phyloP scores from a whole-genome alignment of 768 basidiomycete genomes.

The Tylopilus sp. region DNA sequence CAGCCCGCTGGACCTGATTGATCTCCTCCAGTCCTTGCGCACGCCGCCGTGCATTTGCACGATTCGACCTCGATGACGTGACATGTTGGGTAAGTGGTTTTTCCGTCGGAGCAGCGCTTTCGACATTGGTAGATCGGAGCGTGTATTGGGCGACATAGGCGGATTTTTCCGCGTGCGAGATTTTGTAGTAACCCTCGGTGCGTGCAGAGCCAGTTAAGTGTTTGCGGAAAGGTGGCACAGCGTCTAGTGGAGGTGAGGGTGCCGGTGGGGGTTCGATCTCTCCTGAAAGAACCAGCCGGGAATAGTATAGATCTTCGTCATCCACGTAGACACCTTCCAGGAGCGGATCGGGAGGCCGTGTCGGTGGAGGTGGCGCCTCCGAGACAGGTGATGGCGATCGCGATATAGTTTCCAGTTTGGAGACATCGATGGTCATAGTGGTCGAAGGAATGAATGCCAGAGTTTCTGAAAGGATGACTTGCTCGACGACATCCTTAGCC shows the following conservation, averaged over 20 bases:
- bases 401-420: slow-evolving; percentile 41
- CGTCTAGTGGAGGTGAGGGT: slow-evolving; percentile 36
- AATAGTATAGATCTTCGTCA: slow-evolving; percentile 87
- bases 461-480: slow-evolving; percentile 49
- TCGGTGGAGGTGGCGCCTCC: slow-evolving; percentile 36
- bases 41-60: slow-evolving; percentile 87
- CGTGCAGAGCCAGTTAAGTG: slow-evolving; percentile 86
- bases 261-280: slow-evolving; percentile 23
- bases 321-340: slow-evolving; percentile 66
- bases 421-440: slow-evolving; percentile 48
- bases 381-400: slow-evolving; percentile 54
- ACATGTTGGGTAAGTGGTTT: slow-evolving; percentile 52
- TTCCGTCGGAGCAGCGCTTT: slow-evolving; percentile 37
- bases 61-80: slow-evolving; percentile 81
- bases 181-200: slow-evolving; percentile 94
- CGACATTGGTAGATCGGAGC: slow-evolving; percentile 49
- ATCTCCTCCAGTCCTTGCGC: slow-evolving; percentile 94
- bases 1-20: slow-evolving; percentile 82
- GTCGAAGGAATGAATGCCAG: slow-evolving; percentile 48
- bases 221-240: slow-evolving; percentile 57
- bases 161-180: slow-evolving; percentile 87
- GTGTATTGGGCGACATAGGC: slow-evolving; percentile 90
- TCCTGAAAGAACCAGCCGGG: slow-evolving; percentile 38
- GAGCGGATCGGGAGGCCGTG: slow-evolving; percentile 51
- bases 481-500: slow-evolving; percentile 42